Conservation (phyloP, 306 rosid genomes). For the Dryas alaskensis region DNA sequence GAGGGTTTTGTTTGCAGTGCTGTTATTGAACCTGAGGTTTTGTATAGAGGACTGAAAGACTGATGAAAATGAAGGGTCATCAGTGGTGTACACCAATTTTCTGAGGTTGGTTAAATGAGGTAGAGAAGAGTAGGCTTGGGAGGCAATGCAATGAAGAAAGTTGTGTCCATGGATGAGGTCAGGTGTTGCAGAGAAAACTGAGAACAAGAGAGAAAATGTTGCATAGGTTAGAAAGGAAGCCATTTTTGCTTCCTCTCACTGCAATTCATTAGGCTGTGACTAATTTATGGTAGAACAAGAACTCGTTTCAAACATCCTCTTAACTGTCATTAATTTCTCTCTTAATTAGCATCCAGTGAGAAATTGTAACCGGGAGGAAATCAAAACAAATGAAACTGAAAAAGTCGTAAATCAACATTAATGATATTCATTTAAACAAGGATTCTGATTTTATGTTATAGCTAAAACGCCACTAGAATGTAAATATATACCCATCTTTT, state of each 20-base stretch:
- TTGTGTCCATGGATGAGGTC: background rate
- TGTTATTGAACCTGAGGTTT: conserved; percentile 12
- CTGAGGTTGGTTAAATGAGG: background rate
- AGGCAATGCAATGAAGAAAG: background rate
- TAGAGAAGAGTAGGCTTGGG: background rate
- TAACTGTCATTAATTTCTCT: background rate
- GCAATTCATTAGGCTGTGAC: background rate
- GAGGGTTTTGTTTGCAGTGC: conserved; percentile 5
- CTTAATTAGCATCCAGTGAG: too few relatives aligned
- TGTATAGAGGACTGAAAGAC: conserved; percentile 6
- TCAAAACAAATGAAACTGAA: too few relatives aligned
- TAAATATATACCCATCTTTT: too few relatives aligned
- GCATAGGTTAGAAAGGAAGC: background rate
- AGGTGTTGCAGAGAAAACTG: background rate
- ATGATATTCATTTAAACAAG: too few relatives aligned
- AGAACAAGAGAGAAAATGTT: conserved; percentile 6
- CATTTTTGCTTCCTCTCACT: background rate
- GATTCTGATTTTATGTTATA: too few relatives aligned
- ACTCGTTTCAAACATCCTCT: too few relatives aligned
- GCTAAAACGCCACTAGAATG: too few relatives aligned
- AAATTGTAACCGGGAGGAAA: too few relatives aligned
- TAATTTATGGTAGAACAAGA: background rate
- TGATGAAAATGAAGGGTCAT: conserved; percentile 2
- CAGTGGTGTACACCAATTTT: background rate
- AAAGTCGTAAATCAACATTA: too few relatives aligned